phyloP scores from a whole-genome alignment of 441 rosid genomes.

The Pelargonium myrrhifolium region DNA sequence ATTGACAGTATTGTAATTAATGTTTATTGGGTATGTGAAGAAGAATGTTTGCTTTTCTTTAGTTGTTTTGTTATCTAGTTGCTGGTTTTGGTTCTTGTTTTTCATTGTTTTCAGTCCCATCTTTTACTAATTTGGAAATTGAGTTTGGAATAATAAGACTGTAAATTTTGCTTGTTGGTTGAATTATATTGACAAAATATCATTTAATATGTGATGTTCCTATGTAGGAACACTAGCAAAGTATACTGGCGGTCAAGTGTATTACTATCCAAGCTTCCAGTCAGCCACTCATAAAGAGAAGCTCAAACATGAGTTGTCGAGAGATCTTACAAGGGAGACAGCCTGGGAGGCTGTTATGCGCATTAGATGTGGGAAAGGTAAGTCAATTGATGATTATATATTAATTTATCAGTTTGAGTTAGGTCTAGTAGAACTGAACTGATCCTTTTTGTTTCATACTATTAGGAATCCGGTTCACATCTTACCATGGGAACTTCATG shows the following conservation, averaged over 20 bases:
- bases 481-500: slow-evolving; percentile 99
- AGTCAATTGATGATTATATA: slow-evolving; percentile 11
- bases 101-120: neutral
- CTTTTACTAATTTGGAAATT: neutral
- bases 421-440: neutral
- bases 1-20: neutral
- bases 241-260: slow-evolving; percentile 97
- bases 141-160: neutral
- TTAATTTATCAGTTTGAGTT: neutral
- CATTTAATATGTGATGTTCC: neutral
- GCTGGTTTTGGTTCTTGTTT: neutral
- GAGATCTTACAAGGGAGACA: slow-evolving; percentile 98
- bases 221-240: slow-evolving; percentile 70
- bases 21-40: neutral
- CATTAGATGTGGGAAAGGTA: slow-evolving; percentile 98
- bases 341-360: slow-evolving; percentile 99
- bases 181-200: neutral
- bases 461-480: slow-evolving; percentile 82
- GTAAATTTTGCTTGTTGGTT: neutral
- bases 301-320: slow-evolving; percentile 75
- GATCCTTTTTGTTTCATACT: slow-evolving; percentile 25
- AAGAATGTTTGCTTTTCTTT: neutral
- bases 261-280: slow-evolving; percentile 83
- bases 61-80: neutral
- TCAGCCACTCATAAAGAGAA: slow-evolving; percentile 65